A percentile compares a stretch with the other conserved stretches of the same genome.
phyloP scores from a whole-genome alignment of 73 alveolate genomes.

The Paramecium primaurelia region DNA sequence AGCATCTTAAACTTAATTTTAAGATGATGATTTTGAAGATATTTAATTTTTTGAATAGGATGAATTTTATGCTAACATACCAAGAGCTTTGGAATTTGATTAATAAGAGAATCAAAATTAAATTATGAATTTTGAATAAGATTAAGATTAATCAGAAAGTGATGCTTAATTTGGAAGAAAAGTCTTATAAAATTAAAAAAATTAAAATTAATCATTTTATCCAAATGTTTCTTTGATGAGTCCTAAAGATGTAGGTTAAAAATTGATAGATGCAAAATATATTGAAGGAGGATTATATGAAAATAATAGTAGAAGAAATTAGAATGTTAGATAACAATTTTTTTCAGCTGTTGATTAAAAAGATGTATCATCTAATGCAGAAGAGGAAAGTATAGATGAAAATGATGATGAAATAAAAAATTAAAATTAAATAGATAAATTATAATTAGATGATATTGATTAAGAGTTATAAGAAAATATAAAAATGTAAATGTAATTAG shows the following conservation, averaged over 20 bases:
- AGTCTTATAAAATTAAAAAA: background rate
- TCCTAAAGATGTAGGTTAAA: background rate
- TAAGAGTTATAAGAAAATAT: constrained; percentile 6
- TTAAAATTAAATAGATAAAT: background rate
- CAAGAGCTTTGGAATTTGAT: background rate
- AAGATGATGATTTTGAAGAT: background rate
- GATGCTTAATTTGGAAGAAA: background rate
- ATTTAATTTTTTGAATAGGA: background rate
- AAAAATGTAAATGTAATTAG: constrained; percentile 14
- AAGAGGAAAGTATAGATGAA: background rate
- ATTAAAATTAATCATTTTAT: background rate
- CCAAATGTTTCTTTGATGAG: background rate
- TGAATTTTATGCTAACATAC: background rate
- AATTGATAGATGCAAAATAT: background rate
- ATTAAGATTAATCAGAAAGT: background rate
- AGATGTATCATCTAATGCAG: background rate
- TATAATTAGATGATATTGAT: constrained; percentile 20
- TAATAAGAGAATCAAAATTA: background rate
- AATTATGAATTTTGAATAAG: background rate
- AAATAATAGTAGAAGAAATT: background rate
- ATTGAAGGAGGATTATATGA: background rate
- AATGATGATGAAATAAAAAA: background rate
- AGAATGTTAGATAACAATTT: background rate
- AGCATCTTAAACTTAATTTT: background rate
- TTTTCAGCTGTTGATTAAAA: background rate